Base-by-base conservation (phyloP, 2,329 filamentous ascomycete species). In the Lasiodiplodia sp. region DNA sequence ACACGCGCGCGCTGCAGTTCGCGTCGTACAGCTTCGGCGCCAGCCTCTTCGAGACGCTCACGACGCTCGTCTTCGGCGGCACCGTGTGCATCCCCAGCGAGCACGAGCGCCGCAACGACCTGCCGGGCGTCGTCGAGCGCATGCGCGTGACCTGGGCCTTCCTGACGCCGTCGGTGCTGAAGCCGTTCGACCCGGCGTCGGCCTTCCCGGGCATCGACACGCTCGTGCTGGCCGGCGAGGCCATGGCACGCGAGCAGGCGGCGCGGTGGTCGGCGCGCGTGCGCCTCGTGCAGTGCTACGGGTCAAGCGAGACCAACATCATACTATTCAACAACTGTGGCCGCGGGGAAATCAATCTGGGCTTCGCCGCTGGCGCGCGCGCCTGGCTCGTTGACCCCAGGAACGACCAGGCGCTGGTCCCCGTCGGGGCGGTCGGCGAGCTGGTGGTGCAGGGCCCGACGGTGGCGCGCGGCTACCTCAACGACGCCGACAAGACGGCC, bases 381-480 rank as follows among this genome's bases (percentile, higher is more conserved):
- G 71, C 72, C n/a, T 79, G 77, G 76, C 69, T 79, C 3, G 74
- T 74, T 4, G 69, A 74, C 23, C 72, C 73, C 2, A 67, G 73
- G 2, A 69, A 79, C 57, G 73, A 72, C 11, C 38, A 78, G 28
- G 66, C 72, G n/a, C 75, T 79, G 23, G 73, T 74, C 21, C 75
- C 77, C 18, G 56, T 78, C 16, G 77, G 77, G 11, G 72, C 73
- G 4, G 72, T 74, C 1, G 76, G 75, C 76, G 31, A 49, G 73
- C 79, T 91, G 2, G 82, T 89, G 2, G 85, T 91, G 38, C 87
- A 90, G 72, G 87, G 87, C 0, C 86, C 86, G 0, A 86, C 79
- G 40, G 77, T 83, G 11, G 80, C 79, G 1, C 75, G 76, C 51
- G 77, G 77, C 2, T 79, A 79, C 69, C 52, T 75, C 8, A 72